These are phyloP conservation scores for Chionographis japonica DNA, from an alignment of 106 monocot genomes.

Conservation along the genomic window DNA sequence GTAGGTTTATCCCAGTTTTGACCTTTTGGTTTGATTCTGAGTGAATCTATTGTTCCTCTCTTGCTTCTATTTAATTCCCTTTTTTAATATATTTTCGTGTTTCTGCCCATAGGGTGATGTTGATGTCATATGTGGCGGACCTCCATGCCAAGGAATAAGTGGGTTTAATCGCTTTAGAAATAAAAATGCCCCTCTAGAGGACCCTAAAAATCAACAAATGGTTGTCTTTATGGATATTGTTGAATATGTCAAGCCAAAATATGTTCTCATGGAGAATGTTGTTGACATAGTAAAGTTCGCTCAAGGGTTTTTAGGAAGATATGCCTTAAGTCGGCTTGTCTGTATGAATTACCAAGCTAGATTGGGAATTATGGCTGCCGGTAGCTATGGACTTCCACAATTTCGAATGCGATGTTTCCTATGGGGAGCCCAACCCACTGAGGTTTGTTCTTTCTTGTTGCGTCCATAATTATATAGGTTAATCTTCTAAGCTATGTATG, in stretches of 20 bases:
- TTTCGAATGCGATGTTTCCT: slow-evolving; percentile 56
- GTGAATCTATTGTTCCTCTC: not conserved
- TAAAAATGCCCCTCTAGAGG: slow-evolving; percentile 43
- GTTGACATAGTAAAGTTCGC: slow-evolving; percentile 89
- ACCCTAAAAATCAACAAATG: slow-evolving; percentile 75
- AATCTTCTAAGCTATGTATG: not conserved
- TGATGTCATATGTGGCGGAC: slow-evolving; percentile 94
- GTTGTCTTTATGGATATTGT: slow-evolving; percentile 81
- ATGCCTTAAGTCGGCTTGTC: slow-evolving; percentile 67
- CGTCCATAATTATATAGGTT: not conserved
- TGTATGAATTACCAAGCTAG: slow-evolving; percentile 57
- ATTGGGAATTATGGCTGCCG: slow-evolving; percentile 67
- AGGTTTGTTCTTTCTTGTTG: slow-evolving; percentile 28
- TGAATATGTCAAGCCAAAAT: slow-evolving; percentile 66
- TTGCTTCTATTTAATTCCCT: not conserved
- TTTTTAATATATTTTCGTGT: not conserved
- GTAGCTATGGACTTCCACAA: slow-evolving; percentile 68
- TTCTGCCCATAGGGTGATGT: slow-evolving; percentile 40
- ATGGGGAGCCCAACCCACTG: slow-evolving; percentile 52
- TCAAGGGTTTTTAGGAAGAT: slow-evolving; percentile 60
- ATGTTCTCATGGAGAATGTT: slow-evolving; percentile 95
- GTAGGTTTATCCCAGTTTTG: slow-evolving; percentile 18
- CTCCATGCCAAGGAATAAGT: slow-evolving; percentile 93
- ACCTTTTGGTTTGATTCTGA: not conserved
- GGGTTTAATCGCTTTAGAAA: slow-evolving; percentile 85